These are phyloP conservation scores for Leucocoprinus birnbaumii DNA, from an alignment of 768 basidiomycete genomes.

Conservation along the genomic window DNA sequence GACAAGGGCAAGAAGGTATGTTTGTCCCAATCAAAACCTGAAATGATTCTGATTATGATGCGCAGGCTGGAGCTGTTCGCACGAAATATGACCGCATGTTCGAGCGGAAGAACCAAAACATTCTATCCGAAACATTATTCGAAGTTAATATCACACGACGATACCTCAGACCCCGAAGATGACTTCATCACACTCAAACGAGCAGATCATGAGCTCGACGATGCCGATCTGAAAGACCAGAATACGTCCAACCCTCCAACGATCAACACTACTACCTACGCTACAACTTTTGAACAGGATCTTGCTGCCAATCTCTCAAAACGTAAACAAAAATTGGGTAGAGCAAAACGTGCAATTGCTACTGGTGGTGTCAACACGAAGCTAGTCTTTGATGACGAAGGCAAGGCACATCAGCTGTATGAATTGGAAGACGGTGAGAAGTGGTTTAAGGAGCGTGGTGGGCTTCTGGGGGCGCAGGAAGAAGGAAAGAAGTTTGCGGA, in stretches of 20 bases:
- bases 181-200: constrained; percentile 95
- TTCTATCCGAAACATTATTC: constrained; percentile 88
- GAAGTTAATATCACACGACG: constrained; percentile 76
- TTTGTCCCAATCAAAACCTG: neutral
- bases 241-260: neutral
- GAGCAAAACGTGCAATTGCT: constrained; percentile 68
- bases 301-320: constrained; percentile 64
- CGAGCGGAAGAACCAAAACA: constrained; percentile 90
- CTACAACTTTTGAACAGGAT: constrained; percentile 19
- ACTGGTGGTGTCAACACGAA: constrained; percentile 67
- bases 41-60: neutral
- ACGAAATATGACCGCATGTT: constrained; percentile 99
- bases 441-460: constrained; percentile 62
- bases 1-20: constrained; percentile 40
- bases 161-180: constrained; percentile 53
- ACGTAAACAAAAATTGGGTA: constrained; percentile 75
- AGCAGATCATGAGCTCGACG: constrained; percentile 72
- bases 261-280: neutral
- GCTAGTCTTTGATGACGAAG: constrained; percentile 89
- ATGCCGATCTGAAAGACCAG: neutral
- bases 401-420: constrained; percentile 76
- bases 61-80: constrained; percentile 47
- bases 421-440: constrained; percentile 79
- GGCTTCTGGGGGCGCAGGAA: constrained; percentile 58
- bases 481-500: constrained; percentile 71